A percentile compares a stretch with the other conserved stretches of the same genome.
Conservation (phyloP, 1,284 basidiomycete species). For the Marasmius fiardii region DNA sequence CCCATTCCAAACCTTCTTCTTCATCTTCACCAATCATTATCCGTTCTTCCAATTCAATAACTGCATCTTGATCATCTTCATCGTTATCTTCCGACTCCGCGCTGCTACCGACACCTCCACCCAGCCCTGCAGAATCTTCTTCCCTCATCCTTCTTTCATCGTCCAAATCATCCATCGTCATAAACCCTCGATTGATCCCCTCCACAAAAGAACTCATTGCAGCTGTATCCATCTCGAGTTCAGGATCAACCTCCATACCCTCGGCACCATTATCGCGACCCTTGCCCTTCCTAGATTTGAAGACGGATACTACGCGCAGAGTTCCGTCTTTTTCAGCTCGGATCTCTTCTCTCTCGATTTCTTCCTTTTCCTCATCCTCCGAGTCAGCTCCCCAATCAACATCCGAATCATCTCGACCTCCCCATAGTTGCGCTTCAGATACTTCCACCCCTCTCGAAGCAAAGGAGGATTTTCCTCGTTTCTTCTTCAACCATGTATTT, state of each 20-base stretch:
- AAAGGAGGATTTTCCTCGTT: conserved; percentile 33
- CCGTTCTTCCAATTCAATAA: conserved; percentile 35
- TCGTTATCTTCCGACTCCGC: conserved; percentile 25
- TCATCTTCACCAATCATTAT: conserved; percentile 39
- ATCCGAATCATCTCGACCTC: conserved; percentile 61
- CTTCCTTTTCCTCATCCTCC: conserved; percentile 26
- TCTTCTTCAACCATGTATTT: conserved; percentile 22
- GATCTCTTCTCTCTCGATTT: conserved; percentile 21
- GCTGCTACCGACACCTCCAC: conserved; percentile 23
- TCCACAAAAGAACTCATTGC: conserved; percentile 56
- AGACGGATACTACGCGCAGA: not conserved
- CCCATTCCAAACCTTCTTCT: conserved; percentile 23
- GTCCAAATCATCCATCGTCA: conserved; percentile 66
- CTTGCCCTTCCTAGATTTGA: conserved; percentile 10
- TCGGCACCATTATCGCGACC: conserved; percentile 27
- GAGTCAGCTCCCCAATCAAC: conserved; percentile 64
- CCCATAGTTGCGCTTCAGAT: conserved; percentile 49
- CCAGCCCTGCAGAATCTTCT: conserved; percentile 40
- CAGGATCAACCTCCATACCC: conserved; percentile 61
- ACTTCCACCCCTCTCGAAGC: conserved; percentile 52
- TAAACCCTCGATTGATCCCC: conserved; percentile 49
- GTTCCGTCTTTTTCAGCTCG: conserved; percentile 2
- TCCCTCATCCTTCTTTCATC: conserved; percentile 51
- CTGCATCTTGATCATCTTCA: conserved; percentile 27
- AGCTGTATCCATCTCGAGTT: conserved; percentile 39